Evolutionary conservation across 2,329 filamentous ascomycete genomes (phyloP).

Genomic region (Fusarium avenaceum): DNA sequence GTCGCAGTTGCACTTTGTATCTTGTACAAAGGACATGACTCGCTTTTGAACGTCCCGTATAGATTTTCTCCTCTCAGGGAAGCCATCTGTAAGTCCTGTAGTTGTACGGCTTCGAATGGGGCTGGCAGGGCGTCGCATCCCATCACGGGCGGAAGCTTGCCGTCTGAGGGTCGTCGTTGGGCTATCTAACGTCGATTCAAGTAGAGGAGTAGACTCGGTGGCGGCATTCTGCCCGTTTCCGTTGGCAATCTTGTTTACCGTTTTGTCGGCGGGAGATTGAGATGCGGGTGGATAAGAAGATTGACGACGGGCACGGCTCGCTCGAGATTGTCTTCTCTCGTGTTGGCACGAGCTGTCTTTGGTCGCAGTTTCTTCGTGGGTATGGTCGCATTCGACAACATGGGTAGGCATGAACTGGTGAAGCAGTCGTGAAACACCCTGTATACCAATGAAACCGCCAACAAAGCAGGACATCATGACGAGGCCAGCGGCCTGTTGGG

Average conservation of each 20-base stretch:
- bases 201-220: constrained; percentile 65
- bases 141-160: constrained; percentile 51
- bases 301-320: constrained; percentile 52
- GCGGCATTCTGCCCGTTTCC: constrained; percentile 42
- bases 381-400: constrained; percentile 84
- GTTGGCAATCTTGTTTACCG: constrained; percentile 35
- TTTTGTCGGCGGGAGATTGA: constrained; percentile 35
- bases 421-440: constrained; percentile 77
- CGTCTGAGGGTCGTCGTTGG: constrained; percentile 48
- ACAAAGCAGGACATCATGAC: constrained; percentile 78
- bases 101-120: constrained; percentile 48
- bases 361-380: constrained; percentile 68
- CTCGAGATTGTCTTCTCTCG: constrained; percentile 50
- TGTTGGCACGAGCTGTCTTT: constrained; percentile 49
- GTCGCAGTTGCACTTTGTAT: constrained; percentile 74
- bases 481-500: constrained; percentile 75
- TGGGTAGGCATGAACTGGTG: constrained; percentile 83
- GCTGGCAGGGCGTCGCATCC: constrained; percentile 48
- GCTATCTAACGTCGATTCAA: constrained; percentile 52
- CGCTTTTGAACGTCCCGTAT: constrained; percentile 68
- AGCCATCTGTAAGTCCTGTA: constrained; percentile 49
- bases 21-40: constrained; percentile 74
- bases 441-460: constrained; percentile 80
- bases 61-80: constrained; percentile 63
- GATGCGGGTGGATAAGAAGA: constrained; percentile 47